These are phyloP conservation scores for Pythium dissotocum DNA, from an alignment of 352 stramenopile genomes.

Conservation along the genomic window DNA sequence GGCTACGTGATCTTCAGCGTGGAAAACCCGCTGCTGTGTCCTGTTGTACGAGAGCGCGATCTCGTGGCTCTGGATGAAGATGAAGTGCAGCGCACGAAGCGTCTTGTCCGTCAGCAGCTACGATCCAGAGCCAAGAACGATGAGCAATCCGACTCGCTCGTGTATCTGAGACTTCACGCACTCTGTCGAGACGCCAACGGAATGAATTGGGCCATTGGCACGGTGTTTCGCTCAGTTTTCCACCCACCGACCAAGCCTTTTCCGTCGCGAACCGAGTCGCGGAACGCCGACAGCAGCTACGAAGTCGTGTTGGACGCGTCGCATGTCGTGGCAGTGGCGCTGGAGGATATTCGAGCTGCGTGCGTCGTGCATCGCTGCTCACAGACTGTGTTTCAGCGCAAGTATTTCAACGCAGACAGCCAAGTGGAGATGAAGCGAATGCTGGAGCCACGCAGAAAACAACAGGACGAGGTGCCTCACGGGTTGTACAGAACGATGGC, in stretches of 20 bases:
- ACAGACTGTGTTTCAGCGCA: slow-evolving; percentile 3
- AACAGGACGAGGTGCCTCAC: neutral
- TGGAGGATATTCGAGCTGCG: slow-evolving; percentile 17
- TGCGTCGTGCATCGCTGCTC: slow-evolving; percentile 23
- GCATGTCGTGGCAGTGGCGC: slow-evolving; percentile 20
- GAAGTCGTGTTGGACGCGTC: slow-evolving; percentile 20
- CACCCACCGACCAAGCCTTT: neutral
- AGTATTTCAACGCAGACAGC: slow-evolving; percentile 8
- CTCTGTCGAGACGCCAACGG: slow-evolving; percentile 25
- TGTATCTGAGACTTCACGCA: slow-evolving; percentile 10
- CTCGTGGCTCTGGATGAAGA: slow-evolving; percentile 19
- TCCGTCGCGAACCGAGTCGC: neutral
- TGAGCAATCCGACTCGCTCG: neutral
- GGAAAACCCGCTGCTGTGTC: slow-evolving; percentile 20
- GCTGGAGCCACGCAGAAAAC: slow-evolving; percentile 1
- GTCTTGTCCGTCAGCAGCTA: neutral
- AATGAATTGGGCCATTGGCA: slow-evolving; percentile 24
- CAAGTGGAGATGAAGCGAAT: slow-evolving; percentile 1
- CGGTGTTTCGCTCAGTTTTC: slow-evolving; percentile 7
- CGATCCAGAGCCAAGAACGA: slow-evolving; percentile 7
- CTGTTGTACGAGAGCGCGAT: slow-evolving; percentile 25
- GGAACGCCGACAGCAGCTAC: neutral
- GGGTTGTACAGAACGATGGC: slow-evolving; percentile 10
- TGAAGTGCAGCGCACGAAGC: slow-evolving; percentile 7
- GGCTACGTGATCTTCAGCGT: slow-evolving; percentile 29